These are phyloP conservation scores for Cryptosporidium ubiquitum DNA, from an alignment of 169 alveolate species.

Conservation along the genomic window DNA sequence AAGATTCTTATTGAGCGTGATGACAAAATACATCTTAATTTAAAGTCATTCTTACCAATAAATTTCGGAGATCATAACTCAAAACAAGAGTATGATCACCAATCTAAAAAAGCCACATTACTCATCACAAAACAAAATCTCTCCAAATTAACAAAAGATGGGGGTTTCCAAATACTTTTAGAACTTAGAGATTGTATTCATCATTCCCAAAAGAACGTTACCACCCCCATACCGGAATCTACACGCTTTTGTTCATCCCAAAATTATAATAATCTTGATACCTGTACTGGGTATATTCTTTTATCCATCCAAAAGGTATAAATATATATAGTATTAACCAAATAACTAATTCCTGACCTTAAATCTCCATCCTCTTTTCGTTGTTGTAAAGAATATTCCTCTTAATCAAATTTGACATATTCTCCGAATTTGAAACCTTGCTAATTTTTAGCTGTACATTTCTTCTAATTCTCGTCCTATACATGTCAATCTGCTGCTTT, in stretches of 20 bases:
- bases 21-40: not conserved
- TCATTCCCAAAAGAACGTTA: not conserved
- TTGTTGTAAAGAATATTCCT: conserved; percentile 52
- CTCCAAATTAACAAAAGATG: not conserved
- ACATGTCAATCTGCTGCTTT: conserved; percentile 37
- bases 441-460: conserved; percentile 54
- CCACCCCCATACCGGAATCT: not conserved
- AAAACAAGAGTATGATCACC: not conserved
- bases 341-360: not conserved
- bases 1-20: not conserved
- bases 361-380: conserved; percentile 27
- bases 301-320: conserved; percentile 2
- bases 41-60: too few species aligned
- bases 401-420: conserved; percentile 55
- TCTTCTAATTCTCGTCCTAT: conserved; percentile 25
- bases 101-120: not conserved
- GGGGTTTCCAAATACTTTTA: conserved; percentile 1
- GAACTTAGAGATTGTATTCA: not conserved
- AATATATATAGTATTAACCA: not conserved
- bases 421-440: conserved; percentile 54
- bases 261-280: not conserved
- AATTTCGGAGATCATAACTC: not conserved
- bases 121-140: not conserved
- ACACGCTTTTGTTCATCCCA: not conserved
- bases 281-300: conserved; percentile 11